Evolutionary conservation across 2,329 filamentous ascomycete genomes (phyloP).

Genomic region (Emericellopsis cladophorae): DNA sequence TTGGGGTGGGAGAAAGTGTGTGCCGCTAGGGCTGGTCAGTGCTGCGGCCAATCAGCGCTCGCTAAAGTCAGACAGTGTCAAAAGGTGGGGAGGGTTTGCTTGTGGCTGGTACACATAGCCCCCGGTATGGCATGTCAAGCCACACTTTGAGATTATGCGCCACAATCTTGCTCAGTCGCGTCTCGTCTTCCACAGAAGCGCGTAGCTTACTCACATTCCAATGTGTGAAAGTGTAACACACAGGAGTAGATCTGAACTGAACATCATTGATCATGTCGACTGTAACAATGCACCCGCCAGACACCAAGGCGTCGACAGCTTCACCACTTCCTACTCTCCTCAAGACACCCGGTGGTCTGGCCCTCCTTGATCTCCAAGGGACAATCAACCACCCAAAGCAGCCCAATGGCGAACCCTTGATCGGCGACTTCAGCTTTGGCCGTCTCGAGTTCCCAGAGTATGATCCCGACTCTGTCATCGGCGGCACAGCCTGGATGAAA

Average conservation of each 20-base stretch:
- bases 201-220: no score
- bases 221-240: no score
- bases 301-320: slow-evolving; percentile 9
- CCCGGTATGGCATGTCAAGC: background rate
- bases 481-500: slow-evolving; percentile 71
- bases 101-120: background rate
- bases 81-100: background rate
- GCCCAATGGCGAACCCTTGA: slow-evolving; percentile 14
- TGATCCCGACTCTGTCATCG: slow-evolving; percentile 19
- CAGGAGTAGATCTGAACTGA: background rate
- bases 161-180: background rate
- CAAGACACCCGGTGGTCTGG: slow-evolving; percentile 79
- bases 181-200: background rate
- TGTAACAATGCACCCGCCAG: slow-evolving; percentile 26
- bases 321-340: slow-evolving; percentile 67
- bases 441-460: slow-evolving; percentile 71
- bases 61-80: background rate
- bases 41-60: slow-evolving; percentile 17
- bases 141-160: background rate
- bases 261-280: slow-evolving; percentile 17
- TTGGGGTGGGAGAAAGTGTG: slow-evolving; percentile 22
- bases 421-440: slow-evolving; percentile 38
- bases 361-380: slow-evolving; percentile 85
- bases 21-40: slow-evolving; percentile 24
- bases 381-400: slow-evolving; percentile 62